Base-by-base conservation (phyloP, 768 basidiomycete species). In the Lactarius pseudohatsudake region DNA sequence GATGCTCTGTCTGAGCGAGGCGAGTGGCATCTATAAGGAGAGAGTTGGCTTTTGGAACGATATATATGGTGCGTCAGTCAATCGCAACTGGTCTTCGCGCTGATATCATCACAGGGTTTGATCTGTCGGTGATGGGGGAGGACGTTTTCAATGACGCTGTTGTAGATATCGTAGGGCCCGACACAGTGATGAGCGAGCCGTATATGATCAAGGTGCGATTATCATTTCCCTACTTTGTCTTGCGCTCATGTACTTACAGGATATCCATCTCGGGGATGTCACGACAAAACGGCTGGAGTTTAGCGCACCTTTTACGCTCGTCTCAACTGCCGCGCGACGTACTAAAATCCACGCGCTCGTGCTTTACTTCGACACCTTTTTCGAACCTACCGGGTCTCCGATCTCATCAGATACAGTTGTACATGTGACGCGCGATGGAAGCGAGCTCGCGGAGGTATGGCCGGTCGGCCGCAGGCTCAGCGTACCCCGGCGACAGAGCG, bases 351-450 rank as follows among this genome's bases (percentile, higher is more conserved):
- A 86, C 73, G 82, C 91, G 7, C 87, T 98, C 78, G 81, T 97
- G 30, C 85, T 95, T 20, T 96, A 96, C 79, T 98, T 98, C 73
- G 96, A 98, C 77, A 90, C 91, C 0, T 98, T 95, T 81, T 98
- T 98, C 81, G 86, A 86, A 0, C 75, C 79, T 68, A 80, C 76
- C 34, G 89, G 84, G 11, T 79, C 79, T 53, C 84, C 84, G 1
- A 77, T 89, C 7, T 76, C 86, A 0, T 79, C 84, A 0, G 78
- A 79, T 40, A 82, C 82, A 0, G 72, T 82, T 26, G 89, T 86
- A 10, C 81, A 85, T 57, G 71, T 86, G 15, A 78, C 86, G 59
- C 83, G 83, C 64, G 84, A 87, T 34, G 89, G 87, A 8, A 77
- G 86, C 26, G 71, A 77, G 20, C 77, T 91, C n/a, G 90, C 90